A percentile compares a stretch with the other conserved stretches of the same genome.
Evolutionary conservation across 208 protist genomes (phyloP).

Genomic region (Crithidia bombi): DNA sequence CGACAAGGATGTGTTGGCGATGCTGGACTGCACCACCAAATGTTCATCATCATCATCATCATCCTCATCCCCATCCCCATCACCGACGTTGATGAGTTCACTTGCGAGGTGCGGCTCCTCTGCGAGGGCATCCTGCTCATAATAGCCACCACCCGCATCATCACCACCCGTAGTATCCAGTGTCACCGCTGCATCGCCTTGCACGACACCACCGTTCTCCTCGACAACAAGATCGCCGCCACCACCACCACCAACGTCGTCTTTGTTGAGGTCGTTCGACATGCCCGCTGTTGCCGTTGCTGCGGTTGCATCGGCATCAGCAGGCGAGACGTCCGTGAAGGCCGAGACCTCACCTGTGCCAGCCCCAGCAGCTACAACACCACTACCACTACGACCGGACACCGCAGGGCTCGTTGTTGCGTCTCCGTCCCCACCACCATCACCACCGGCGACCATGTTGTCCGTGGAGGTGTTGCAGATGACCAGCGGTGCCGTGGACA

Average conservation of each 20-base stretch:
- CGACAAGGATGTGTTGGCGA: background rate
- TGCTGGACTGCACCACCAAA: background rate
- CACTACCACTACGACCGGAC: background rate
- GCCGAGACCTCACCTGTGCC: background rate
- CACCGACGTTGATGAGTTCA: background rate
- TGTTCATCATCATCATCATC: background rate
- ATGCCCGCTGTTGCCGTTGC: background rate
- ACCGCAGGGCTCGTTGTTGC: background rate
- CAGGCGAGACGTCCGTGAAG: background rate
- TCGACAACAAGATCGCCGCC: background rate
- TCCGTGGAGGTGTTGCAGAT: background rate
- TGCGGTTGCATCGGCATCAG: background rate
- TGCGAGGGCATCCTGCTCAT: constrained; percentile 31
- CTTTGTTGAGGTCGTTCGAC: background rate
- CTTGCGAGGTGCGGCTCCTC: constrained; percentile 12
- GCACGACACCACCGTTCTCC: background rate
- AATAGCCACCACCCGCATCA: constrained; percentile 30
- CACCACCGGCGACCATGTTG: background rate
- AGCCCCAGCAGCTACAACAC: background rate
- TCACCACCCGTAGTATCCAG: too few species aligned
- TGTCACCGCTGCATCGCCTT: too few species aligned
- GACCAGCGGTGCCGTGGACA: background rate
- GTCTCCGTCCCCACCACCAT: background rate
- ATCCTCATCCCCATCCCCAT: background rate
- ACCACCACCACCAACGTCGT: background rate